Conservation (phyloP, 192 early-diverging fungal genomes). For the Mortierella antarctica region DNA sequence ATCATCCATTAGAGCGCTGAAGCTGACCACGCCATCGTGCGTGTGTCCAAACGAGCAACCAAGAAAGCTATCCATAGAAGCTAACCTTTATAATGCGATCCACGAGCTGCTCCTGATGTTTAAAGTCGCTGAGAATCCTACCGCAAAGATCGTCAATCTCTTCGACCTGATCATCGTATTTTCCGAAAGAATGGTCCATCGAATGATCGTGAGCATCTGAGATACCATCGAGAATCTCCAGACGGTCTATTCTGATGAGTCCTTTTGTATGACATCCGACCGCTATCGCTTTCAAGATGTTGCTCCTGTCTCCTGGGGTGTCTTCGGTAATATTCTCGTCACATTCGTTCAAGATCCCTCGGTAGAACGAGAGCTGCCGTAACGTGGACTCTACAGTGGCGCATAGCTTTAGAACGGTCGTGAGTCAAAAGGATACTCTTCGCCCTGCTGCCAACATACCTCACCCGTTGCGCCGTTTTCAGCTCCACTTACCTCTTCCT, state of each 20-base stretch:
- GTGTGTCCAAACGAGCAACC: background rate
- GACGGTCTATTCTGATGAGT: conserved; percentile 20
- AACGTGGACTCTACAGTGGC: conserved; percentile 19
- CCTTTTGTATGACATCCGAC: conserved; percentile 21
- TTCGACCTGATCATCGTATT: conserved; percentile 7
- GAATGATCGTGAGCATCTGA: background rate
- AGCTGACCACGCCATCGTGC: background rate
- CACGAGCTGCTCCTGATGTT: conserved; percentile 35
- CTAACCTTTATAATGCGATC: conserved; percentile 41
- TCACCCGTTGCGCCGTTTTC: background rate
- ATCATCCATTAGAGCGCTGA: background rate
- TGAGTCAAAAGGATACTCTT: too few relatives aligned
- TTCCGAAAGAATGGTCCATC: conserved; percentile 11
- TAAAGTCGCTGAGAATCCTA: conserved; percentile 31
- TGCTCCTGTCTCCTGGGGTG: background rate
- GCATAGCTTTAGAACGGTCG: conserved; percentile 9
- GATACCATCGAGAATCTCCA: conserved; percentile 18
- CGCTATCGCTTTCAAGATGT: conserved; percentile 20
- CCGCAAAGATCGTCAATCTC: conserved; percentile 39
- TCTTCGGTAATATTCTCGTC: conserved; percentile 35
- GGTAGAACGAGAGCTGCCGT: conserved; percentile 38
- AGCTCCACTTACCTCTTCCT: conserved; percentile 8
- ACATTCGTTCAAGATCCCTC: conserved; percentile 40
- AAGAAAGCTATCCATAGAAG: background rate
- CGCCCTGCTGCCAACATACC: background rate